Evolutionary conservation across 2,329 filamentous ascomycete species (phyloP), one percentile per base, ranked within the genome.

Genomic region (Cladosporium sp.): DNA sequence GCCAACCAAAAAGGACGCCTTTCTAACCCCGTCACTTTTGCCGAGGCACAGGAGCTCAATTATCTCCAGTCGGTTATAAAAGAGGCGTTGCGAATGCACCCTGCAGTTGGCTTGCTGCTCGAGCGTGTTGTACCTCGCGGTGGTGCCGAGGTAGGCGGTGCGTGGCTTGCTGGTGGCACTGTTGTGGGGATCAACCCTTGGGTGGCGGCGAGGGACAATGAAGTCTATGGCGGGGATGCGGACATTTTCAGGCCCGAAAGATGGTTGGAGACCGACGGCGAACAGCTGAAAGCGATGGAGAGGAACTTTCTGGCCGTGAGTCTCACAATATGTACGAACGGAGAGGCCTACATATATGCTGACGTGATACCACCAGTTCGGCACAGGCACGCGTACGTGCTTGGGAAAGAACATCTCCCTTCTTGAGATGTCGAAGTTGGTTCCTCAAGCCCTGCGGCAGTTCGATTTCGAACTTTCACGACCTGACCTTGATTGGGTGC

Each of bases 181-280:
- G 61, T 68, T 6, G 64, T 75, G 7, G 73, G 72, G 7, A 65
- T 74, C 32, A 76, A 73, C 43, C 60, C 72, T 0, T 73, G 71
- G 65, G 70, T 73, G 0, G 51, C 75, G 1, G 71, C 76, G 19
- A 62, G 65, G 15, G 65, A 75, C 40, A 57, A 58, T 4, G 54
- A 58, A 0, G 61, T 76, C 4, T 78, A 72, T 45, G 60, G 59
- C 48, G 22, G 52, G 13, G 61, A 63, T 40, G 60, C 61, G 20
- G 57, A 62, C 0, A 34, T 42, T 3, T 78, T 70, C 53, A 55
- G 60, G 17, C 74, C 74, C 0, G 73, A 76, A 51, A 60, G 75
- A 18, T 78, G 75, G 75, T 54, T 76, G 2, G 65, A 68, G 18
- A 41, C 53, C 8, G 51, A 51, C 15, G 54, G 50, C 17, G n/a